These are phyloP conservation scores for Diutina neorugosa DNA, from an alignment of 1,139 yeast genomes.

Conservation along the genomic window DNA sequence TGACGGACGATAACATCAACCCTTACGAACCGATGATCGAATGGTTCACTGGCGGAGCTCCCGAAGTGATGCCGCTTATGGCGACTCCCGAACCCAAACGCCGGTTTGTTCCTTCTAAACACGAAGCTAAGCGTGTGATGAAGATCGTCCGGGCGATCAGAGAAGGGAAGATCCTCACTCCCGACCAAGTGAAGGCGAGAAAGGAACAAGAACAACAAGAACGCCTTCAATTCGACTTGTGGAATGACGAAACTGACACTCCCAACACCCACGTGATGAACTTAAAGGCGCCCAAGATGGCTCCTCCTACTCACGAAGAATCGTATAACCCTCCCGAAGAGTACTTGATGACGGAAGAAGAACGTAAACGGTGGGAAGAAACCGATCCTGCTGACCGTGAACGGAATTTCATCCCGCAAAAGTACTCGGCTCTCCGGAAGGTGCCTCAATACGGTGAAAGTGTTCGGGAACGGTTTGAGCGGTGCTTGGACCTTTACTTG, in stretches of 20 bases:
- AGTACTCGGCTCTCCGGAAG: slow-evolving; percentile 68
- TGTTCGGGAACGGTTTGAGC: slow-evolving; percentile 83
- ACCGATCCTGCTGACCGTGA: slow-evolving; percentile 72
- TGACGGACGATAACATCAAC: slow-evolving; percentile 66
- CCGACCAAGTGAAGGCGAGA: slow-evolving; percentile 29
- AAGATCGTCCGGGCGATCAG: slow-evolving; percentile 92
- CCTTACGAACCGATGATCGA: slow-evolving; percentile 93
- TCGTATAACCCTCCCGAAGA: slow-evolving; percentile 97
- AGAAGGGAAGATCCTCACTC: slow-evolving; percentile 86
- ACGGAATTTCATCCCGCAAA: slow-evolving; percentile 70
- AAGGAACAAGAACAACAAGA: slow-evolving; percentile 42
- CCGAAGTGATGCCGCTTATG: slow-evolving; percentile 83
- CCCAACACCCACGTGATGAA: slow-evolving; percentile 66
- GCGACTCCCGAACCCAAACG: slow-evolving; percentile 96
- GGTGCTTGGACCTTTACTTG: slow-evolving; percentile 83
- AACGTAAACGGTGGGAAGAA: slow-evolving; percentile 58
- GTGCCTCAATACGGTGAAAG: slow-evolving; percentile 89
- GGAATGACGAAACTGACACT: slow-evolving; percentile 56
- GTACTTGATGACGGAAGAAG: slow-evolving; percentile 72
- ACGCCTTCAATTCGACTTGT: slow-evolving; percentile 54
- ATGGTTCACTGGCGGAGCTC: slow-evolving; percentile 73
- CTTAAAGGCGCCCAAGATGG: slow-evolving; percentile 84
- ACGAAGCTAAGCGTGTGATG: slow-evolving; percentile 93
- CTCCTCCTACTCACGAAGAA: slow-evolving; percentile 96
- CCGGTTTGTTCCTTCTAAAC: slow-evolving; percentile 91